Conservation (phyloP, 305 asterid genomes). For the Stenogyne calaminthoides region DNA sequence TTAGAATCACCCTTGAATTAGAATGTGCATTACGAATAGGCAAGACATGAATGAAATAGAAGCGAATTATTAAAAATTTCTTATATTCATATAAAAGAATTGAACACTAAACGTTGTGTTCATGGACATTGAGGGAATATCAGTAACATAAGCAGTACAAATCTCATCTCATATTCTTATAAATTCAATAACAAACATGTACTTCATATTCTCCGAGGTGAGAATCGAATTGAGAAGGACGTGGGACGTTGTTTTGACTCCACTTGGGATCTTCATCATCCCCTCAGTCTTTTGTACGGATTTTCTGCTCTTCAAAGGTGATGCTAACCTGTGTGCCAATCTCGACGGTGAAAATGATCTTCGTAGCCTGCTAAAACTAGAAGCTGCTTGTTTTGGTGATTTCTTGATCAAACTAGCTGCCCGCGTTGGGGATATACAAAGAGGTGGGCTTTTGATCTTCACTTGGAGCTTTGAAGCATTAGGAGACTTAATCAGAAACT, state of each 20-base stretch:
- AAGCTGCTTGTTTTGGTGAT: constrained; percentile 34
- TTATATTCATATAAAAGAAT: not conserved
- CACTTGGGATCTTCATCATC: constrained; percentile 43
- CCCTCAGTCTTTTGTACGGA: constrained; percentile 23
- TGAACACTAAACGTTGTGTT: constrained; percentile 11
- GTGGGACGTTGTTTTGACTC: constrained; percentile 61
- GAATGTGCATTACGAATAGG: not conserved
- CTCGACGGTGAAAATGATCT: constrained; percentile 50
- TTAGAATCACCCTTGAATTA: no score
- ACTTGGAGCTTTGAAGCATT: constrained; percentile 44
- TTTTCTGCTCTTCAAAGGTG: constrained; percentile 41
- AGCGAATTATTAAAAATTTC: not conserved
- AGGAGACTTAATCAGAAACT: constrained; percentile 76
- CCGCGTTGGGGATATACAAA: constrained; percentile 42
- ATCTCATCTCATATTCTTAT: not conserved
- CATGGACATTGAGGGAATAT: constrained; percentile 41
- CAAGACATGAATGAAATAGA: not conserved
- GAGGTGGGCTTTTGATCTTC: constrained; percentile 60
- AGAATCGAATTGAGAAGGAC: constrained; percentile 42
- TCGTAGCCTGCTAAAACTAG: constrained; percentile 31
- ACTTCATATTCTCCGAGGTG: constrained; percentile 46
- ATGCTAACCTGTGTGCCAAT: constrained; percentile 37
- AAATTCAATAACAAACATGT: not conserved
- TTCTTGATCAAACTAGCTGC: constrained; percentile 40
- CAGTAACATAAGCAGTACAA: constrained; percentile 20